Percentiles rank a stretch among this genome's conserved stretches.
phyloP scores from a whole-genome alignment of 1,139 yeast species.

The Tardiomyces digboiensis region DNA sequence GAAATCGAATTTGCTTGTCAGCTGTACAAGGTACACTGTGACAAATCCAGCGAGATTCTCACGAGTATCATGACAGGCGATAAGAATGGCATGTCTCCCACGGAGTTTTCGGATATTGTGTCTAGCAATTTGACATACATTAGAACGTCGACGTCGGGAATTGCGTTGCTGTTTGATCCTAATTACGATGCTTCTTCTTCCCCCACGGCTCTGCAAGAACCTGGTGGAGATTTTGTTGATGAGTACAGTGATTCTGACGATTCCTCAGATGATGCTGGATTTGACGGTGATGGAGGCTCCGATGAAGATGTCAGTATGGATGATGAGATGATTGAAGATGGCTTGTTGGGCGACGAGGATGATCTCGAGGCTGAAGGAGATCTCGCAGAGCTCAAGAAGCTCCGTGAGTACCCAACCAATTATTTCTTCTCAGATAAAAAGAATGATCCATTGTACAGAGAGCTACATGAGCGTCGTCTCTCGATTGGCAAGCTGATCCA shows the following conservation, averaged over 20 bases:
- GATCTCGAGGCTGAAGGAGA: slow-evolving; percentile 31
- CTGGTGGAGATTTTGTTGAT: slow-evolving; percentile 23
- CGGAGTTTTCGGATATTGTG: slow-evolving; percentile 25
- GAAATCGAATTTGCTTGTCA: slow-evolving; percentile 58
- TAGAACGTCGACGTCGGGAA: slow-evolving; percentile 60
- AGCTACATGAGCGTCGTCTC: slow-evolving; percentile 53
- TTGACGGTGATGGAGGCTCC: slow-evolving; percentile 15
- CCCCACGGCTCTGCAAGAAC: slow-evolving; percentile 13
- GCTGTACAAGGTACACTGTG: slow-evolving; percentile 43
- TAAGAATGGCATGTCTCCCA: slow-evolving; percentile 1
- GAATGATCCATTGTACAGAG: slow-evolving; percentile 41
- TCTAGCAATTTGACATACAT: slow-evolving; percentile 47
- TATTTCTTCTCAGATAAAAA: slow-evolving; percentile 44
- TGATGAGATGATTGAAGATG: slow-evolving; percentile 34
- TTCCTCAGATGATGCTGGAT: slow-evolving; percentile 16
- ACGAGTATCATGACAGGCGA: slow-evolving; percentile 13
- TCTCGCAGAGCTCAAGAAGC: slow-evolving; percentile 20
- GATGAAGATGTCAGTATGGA: slow-evolving; percentile 16
- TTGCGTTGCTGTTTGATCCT: slow-evolving; percentile 72
- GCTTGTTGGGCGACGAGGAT: slow-evolving; percentile 25
- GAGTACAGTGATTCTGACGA: slow-evolving; percentile 17
- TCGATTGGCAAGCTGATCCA: slow-evolving; percentile 63
- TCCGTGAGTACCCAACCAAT: slow-evolving; percentile 30
- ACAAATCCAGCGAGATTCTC: slow-evolving; percentile 17
- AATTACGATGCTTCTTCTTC: slow-evolving; percentile 2